phyloP scores from a whole-genome alignment of 495 filamentous ascomycete genomes.

The Extremus antarcticus region DNA sequence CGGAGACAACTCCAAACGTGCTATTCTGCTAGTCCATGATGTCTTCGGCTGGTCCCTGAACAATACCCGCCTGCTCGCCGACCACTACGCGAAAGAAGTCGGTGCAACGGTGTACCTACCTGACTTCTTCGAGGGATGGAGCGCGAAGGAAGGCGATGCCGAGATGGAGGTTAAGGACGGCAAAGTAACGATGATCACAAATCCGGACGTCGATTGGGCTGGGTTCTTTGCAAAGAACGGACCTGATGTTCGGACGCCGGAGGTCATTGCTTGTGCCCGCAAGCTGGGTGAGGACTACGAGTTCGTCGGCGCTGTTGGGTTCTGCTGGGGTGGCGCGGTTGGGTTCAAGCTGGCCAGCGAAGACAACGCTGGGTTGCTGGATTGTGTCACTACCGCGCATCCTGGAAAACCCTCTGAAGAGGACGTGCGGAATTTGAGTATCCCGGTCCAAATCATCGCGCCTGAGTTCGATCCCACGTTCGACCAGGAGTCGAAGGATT shows the following conservation, averaged over 20 bases:
- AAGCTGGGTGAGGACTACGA: conserved; percentile 31
- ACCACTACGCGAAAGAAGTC: conserved; percentile 39
- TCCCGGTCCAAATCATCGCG: conserved; percentile 48
- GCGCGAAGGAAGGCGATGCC: neutral
- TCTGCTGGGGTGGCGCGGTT: conserved; percentile 51
- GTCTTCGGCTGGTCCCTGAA: conserved; percentile 41
- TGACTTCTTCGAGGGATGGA: conserved; percentile 28
- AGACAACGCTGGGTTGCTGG: conserved; percentile 37
- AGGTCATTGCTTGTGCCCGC: conserved; percentile 42
- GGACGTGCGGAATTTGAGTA: conserved; percentile 43
- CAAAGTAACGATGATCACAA: conserved; percentile 19
- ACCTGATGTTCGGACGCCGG: conserved; percentile 40
- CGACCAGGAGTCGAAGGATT: conserved; percentile 41
- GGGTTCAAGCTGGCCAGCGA: conserved; percentile 39
- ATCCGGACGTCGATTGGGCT: conserved; percentile 30
- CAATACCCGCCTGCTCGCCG: conserved; percentile 39
- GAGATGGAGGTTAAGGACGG: neutral
- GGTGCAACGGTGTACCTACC: conserved; percentile 41
- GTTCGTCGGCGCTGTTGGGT: conserved; percentile 45
- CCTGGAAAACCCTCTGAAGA: conserved; percentile 38
- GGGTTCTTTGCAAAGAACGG: conserved; percentile 31
- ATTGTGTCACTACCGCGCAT: conserved; percentile 44
- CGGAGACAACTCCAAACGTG: conserved; percentile 28
- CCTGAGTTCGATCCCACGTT: conserved; percentile 43
- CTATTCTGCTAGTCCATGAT: conserved; percentile 38